phyloP scores from a whole-genome alignment of 208 protist genomes.

The Leishmania guyanensis region DNA sequence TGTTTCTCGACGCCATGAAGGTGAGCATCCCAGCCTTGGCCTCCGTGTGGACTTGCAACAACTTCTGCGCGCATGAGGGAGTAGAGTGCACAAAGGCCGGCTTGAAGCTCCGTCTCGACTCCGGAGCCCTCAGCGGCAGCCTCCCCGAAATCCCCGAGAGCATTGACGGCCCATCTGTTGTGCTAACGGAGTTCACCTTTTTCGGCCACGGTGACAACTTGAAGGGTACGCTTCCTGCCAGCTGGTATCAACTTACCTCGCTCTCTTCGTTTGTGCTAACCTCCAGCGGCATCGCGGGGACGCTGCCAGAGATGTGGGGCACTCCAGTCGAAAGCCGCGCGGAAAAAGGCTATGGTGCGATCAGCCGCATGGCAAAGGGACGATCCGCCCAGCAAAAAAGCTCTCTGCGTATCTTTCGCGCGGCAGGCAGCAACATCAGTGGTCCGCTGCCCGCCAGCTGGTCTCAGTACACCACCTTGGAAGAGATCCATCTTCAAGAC shows the following conservation, averaged over 20 bases:
- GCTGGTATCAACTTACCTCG: conserved; percentile 13
- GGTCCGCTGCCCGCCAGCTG: not conserved
- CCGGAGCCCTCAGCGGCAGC: conserved; percentile 3
- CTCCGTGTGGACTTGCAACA: conserved; percentile 22
- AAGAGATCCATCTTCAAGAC: not conserved
- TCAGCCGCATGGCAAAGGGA: no score
- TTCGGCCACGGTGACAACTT: conserved; percentile 8
- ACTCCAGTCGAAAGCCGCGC: not conserved
- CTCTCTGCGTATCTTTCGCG: not conserved
- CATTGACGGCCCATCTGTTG: conserved; percentile 11
- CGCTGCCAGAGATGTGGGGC: not conserved
- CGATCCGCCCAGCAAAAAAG: no score
- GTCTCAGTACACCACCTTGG: not conserved
- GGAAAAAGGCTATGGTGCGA: no score
- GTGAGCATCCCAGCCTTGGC: conserved; percentile 10
- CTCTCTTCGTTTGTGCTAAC: conserved; percentile 12
- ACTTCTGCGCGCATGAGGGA: conserved; percentile 25
- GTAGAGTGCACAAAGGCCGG: conserved; percentile 14
- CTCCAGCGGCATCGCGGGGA: conserved; percentile 12
- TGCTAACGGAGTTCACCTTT: conserved; percentile 15
- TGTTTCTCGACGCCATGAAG: conserved; percentile 24
- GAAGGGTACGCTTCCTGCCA: conserved; percentile 13
- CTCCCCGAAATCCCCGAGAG: conserved; percentile 17
- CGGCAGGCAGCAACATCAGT: not conserved
- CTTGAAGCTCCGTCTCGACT: conserved; percentile 11